Percentiles rank a stretch among this genome's conserved stretches.
Conservation (phyloP, 1,284 basidiomycete species). For the Ganoderma leucocontextum region DNA sequence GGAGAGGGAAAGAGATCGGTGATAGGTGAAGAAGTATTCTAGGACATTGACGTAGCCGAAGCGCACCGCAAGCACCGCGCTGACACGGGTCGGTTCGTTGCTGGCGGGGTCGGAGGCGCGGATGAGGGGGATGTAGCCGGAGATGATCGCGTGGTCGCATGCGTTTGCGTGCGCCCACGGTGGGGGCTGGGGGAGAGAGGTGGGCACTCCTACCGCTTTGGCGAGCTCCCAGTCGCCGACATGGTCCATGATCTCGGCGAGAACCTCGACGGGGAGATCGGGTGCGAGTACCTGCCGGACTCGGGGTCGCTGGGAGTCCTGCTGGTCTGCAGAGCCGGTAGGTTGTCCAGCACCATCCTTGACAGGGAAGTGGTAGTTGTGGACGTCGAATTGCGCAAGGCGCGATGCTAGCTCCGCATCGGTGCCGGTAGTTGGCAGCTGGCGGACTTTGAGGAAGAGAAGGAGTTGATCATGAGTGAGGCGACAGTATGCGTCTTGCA, state of each 20-base stretch:
- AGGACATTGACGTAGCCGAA: slow-evolving; percentile 81
- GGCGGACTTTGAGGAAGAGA: slow-evolving; percentile 76
- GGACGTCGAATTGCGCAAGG: slow-evolving; percentile 74
- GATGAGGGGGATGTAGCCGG: slow-evolving; percentile 65
- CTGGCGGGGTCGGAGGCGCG: slow-evolving; percentile 61
- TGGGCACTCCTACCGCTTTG: slow-evolving; percentile 76
- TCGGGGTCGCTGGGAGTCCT: slow-evolving; percentile 33
- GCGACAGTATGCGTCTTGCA: slow-evolving; percentile 72
- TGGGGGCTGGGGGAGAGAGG: slow-evolving; percentile 66
- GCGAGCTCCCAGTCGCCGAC: slow-evolving; percentile 84
- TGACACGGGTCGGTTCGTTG: slow-evolving; percentile 70
- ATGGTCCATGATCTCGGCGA: slow-evolving; percentile 79
- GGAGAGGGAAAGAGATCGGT: slow-evolving; percentile 67
- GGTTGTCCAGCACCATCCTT: slow-evolving; percentile 34
- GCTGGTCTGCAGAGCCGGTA: slow-evolving; percentile 13
- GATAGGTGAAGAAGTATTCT: slow-evolving; percentile 70
- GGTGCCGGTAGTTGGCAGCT: slow-evolving; percentile 66
- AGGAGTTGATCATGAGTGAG: slow-evolving; percentile 71
- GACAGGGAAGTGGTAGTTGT: slow-evolving; percentile 69
- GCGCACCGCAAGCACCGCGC: slow-evolving; percentile 70
- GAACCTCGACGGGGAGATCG: slow-evolving; percentile 77
- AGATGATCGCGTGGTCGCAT: slow-evolving; percentile 74
- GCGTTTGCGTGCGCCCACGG: slow-evolving; percentile 75
- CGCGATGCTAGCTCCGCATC: slow-evolving; percentile 69
- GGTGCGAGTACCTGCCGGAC: slow-evolving; percentile 48